Evolutionary conservation across 73 alveolate species (phyloP).

Genomic region (Tetrahymena malaccensis): DNA sequence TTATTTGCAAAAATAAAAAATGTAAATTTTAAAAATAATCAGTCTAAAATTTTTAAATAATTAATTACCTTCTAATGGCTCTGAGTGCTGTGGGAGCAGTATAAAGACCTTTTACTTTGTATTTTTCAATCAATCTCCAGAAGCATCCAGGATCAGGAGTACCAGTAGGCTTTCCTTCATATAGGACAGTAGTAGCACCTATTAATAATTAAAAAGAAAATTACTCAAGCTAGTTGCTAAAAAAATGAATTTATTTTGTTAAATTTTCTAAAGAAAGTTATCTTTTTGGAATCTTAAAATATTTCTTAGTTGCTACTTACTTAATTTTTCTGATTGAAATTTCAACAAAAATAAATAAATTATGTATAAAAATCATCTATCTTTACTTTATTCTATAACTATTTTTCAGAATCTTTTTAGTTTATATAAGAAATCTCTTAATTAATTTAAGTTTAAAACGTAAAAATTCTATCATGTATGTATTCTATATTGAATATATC

Average conservation of each 20-base stretch:
- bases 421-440: not conserved
- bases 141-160: slow-evolving; percentile 91
- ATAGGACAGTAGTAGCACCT: slow-evolving; percentile 95
- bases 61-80: slow-evolving; percentile 76
- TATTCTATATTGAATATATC: not conserved
- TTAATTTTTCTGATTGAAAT: too few species aligned
- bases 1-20: not conserved
- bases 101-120: slow-evolving; percentile 84
- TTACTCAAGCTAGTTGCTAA: not conserved
- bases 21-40: too few species aligned
- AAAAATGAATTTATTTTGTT: not conserved
- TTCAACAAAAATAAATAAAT: too few species aligned
- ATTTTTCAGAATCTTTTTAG: not conserved
- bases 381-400: too few species aligned
- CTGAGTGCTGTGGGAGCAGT: slow-evolving; percentile 99
- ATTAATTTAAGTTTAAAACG: not conserved
- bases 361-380: not conserved
- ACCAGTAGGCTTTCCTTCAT: slow-evolving; percentile 98
- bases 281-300: not conserved
- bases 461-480: not conserved
- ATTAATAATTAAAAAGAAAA: not conserved
- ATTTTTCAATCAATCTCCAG: slow-evolving; percentile 85
- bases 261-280: not conserved
- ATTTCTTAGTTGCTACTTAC: too few species aligned
- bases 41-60: too few species aligned